Evolutionary conservation across 495 filamentous ascomycete species (phyloP), one percentile per base, ranked within the genome.

Genomic region (Aspergillus nanangensis): DNA sequence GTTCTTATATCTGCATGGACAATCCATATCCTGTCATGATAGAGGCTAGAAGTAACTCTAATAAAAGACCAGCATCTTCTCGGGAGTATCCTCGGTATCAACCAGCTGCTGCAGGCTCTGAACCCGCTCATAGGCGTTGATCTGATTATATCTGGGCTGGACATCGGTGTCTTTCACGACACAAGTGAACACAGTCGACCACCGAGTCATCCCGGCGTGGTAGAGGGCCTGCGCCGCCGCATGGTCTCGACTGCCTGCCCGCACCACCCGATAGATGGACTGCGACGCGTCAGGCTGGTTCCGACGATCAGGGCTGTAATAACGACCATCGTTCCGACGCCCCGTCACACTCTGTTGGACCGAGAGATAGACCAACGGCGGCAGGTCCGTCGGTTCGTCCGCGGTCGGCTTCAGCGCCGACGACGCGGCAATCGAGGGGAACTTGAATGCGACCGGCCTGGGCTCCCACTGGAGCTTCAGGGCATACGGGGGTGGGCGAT

Each of bases 181-280:
- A 45, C 43, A 45, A 8, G 43, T 45, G 43, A 45, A 45, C 20
- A 45, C 31, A 15, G 43, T 45, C 4, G 43, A 45, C 17, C 11
- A 45, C 9, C 43, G 43, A 24, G 35, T 45, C 7, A n/a, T 32
- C 1, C 43, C 43, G 8, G 24, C 32, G 5, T 22, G 11, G 11
- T 24, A 37, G 15, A 45, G 37, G 10, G 43, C 43, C 32, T 37
- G 43, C 19, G 43, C 29, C 0, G 43, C 43, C 18, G 43, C 43
- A n/a, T 37, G 18, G n/a, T 45, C 43, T 2, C 43, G 43, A 10
- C 31, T 45, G 14, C 43, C 43, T 8, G 10, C 21, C n/a, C 43
- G 31, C 3, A 45, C 21, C 18, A 45, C 43, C 19, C 43, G 32
- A 23, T 45, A 45, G 31, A 45, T 45, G 13, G 17, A 17, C 43